Evolutionary conservation across 1,284 basidiomycete species (phyloP).

Genomic region (Boletellus deceptivus): DNA sequence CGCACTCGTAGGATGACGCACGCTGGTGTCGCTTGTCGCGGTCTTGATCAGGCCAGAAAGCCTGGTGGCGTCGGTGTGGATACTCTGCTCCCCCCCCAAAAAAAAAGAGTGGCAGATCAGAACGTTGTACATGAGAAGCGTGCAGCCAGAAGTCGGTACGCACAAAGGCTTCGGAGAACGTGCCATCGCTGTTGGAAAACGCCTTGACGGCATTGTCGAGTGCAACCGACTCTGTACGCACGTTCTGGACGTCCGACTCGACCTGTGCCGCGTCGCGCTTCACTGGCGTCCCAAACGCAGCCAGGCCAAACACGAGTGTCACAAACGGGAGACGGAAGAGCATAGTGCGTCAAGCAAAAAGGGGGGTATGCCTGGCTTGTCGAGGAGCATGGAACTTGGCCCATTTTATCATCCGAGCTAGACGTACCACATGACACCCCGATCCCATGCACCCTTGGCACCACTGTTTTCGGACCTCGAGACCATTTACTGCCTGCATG

Average conservation of each 20-base stretch:
- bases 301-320: constrained; percentile 8
- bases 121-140: no score
- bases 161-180: neutral
- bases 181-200: neutral
- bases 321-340: constrained; percentile 8
- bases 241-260: neutral
- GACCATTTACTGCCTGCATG: no score
- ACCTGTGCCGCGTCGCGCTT: constrained; percentile 6
- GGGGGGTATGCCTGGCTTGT: neutral
- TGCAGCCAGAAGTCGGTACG: neutral
- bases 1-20: neutral
- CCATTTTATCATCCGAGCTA: constrained; percentile 1
- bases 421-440: no score
- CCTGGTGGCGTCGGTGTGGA: fast-evolving
- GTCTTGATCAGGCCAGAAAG: fast-evolving
- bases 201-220: neutral
- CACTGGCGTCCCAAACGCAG: constrained; percentile 10
- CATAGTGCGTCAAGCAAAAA: constrained; percentile 5
- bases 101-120: neutral
- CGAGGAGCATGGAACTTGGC: no score
- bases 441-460: no score
- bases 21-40: neutral
- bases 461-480: no score
- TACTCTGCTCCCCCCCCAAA: neutral
- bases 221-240: fast-evolving